These are phyloP conservation scores for Seiridium cupressi DNA, from an alignment of 2,329 filamentous ascomycete genomes.

Conservation along the genomic window DNA sequence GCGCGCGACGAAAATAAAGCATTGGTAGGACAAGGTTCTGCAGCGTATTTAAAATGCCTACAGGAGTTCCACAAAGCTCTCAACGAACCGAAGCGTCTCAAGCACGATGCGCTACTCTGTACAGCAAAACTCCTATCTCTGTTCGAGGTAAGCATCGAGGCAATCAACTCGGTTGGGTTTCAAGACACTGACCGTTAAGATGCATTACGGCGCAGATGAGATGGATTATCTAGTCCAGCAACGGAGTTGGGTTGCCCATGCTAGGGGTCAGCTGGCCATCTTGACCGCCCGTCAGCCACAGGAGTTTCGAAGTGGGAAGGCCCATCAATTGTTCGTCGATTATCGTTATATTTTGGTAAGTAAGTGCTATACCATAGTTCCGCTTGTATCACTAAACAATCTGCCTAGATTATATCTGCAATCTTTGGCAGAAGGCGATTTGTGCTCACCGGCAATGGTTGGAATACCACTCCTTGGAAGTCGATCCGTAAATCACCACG, in stretches of 20 bases:
- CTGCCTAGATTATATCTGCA: not conserved
- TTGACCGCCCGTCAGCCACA: not conserved
- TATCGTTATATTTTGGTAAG: not conserved
- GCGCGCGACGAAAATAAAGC: not conserved
- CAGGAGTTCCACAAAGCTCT: not conserved
- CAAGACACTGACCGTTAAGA: not conserved
- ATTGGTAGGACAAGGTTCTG: not conserved
- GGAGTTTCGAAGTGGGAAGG: not conserved
- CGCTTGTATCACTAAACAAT: not conserved
- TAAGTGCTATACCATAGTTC: not conserved
- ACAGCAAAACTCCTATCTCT: not conserved
- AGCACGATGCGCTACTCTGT: not conserved
- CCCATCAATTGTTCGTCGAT: not conserved
- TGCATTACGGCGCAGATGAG: not conserved
- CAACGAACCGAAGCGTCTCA: not conserved
- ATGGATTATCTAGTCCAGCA: not conserved
- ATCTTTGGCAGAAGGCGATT: not conserved
- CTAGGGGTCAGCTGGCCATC: not conserved
- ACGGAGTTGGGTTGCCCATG: not conserved
- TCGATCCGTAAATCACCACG: not conserved
- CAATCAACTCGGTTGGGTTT: too few species aligned
- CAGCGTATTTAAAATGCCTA: not conserved
- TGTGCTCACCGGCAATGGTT: not conserved
- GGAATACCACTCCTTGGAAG: not conserved
- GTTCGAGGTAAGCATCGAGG: not conserved